Evolutionary conservation across 179 eudicot genomes (phyloP).

Genomic region (Beta lomatogona): DNA sequence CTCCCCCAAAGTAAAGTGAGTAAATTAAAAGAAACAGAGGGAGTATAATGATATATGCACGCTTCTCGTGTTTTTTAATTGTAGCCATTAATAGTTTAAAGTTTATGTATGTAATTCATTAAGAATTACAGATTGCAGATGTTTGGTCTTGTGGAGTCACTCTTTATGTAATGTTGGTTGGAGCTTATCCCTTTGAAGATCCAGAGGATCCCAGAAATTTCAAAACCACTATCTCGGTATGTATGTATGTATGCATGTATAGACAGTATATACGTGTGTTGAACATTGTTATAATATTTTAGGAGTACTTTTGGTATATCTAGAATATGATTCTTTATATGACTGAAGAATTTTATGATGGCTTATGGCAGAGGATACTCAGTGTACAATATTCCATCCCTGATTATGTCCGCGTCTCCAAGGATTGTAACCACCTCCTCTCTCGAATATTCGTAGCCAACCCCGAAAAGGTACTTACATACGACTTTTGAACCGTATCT

Average conservation of each 20-base stretch:
- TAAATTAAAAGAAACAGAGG: too few relatives aligned
- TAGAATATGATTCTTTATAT: background rate
- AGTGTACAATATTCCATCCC: conserved; percentile 79
- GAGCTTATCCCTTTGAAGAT: conserved; percentile 94
- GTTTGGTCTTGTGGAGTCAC: conserved; percentile 99
- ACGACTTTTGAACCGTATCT: too few relatives aligned
- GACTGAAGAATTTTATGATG: background rate
- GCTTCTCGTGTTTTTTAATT: too few relatives aligned
- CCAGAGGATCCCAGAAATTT: conserved; percentile 78
- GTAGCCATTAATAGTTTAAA: too few relatives aligned
- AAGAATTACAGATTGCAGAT: conserved; percentile 70
- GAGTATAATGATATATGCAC: too few relatives aligned
- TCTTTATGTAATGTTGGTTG: conserved; percentile 85
- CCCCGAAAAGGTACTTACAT: conserved; percentile 65
- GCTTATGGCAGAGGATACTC: conserved; percentile 60
- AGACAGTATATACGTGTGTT: too few relatives aligned
- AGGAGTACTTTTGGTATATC: background rate
- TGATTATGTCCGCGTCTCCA: conserved; percentile 70
- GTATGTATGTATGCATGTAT: background rate
- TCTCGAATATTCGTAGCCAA: conserved; percentile 74
- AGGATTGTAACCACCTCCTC: conserved; percentile 71
- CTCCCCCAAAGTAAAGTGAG: too few relatives aligned
- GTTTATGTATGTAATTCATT: background rate
- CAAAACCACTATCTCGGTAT: conserved; percentile 66
- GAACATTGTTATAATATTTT: too few relatives aligned